Percentiles rank a stretch among this genome's conserved stretches.
phyloP scores from a whole-genome alignment of 176 grass and related monocot genomes.

The Poa annua region DNA sequence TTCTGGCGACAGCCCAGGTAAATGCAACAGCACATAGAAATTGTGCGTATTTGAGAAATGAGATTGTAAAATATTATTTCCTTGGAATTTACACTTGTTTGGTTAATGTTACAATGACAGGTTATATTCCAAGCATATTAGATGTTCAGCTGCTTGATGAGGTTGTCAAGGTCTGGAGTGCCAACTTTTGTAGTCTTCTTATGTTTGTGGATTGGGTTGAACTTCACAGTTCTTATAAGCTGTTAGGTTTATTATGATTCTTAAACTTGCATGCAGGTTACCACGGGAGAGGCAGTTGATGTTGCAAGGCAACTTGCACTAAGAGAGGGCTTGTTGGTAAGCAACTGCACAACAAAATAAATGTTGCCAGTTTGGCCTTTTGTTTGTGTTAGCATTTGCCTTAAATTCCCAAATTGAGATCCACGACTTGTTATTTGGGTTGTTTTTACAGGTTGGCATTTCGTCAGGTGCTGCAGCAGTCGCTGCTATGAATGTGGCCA shows the following conservation, averaged over 20 bases:
- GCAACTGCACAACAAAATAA: conserved; percentile 20
- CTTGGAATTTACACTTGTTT: conserved; percentile 28
- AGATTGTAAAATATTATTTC: background rate
- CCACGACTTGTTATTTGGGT: conserved; percentile 7
- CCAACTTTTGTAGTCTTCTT: conserved; percentile 33
- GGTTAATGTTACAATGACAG: conserved; percentile 50
- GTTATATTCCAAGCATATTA: conserved; percentile 88
- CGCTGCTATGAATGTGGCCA: conserved; percentile 84
- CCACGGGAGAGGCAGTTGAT: conserved; percentile 78
- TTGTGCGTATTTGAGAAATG: conserved; percentile 7
- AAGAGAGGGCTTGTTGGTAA: conserved; percentile 89
- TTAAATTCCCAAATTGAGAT: background rate
- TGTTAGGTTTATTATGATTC: conserved; percentile 21
- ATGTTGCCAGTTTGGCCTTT: background rate
- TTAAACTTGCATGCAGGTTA: conserved; percentile 70
- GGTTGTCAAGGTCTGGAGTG: conserved; percentile 80
- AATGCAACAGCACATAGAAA: conserved; percentile 34
- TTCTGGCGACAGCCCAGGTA: conserved; percentile 82
- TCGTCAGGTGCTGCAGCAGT: conserved; percentile 90
- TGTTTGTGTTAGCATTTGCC: background rate
- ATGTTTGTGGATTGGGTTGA: conserved; percentile 31
- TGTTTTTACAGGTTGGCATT: conserved; percentile 82
- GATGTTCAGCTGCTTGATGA: conserved; percentile 93
- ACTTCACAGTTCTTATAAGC: conserved; percentile 4
- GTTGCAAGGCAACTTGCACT: conserved; percentile 74